phyloP scores from a whole-genome alignment of 495 filamentous ascomycete genomes.

The Collariella sp. region DNA sequence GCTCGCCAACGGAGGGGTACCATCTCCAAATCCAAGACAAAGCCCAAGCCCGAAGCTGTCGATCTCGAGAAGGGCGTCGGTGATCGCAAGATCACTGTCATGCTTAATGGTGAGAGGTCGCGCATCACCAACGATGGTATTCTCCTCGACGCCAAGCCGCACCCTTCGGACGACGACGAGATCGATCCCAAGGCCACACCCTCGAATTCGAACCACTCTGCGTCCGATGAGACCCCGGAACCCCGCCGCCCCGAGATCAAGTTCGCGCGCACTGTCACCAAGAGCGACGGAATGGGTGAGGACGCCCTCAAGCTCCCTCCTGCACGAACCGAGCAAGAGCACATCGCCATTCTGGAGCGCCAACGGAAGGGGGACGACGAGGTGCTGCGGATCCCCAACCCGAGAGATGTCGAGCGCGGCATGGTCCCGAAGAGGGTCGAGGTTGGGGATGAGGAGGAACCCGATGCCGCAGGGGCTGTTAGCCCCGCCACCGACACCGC shows the following conservation, averaged over 20 bases:
- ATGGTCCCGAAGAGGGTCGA: constrained; percentile 56
- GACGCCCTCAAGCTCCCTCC: constrained; percentile 40
- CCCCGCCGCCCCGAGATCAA: constrained; percentile 41
- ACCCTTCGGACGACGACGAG: constrained; percentile 6
- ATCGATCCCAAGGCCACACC: background rate
- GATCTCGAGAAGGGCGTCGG: constrained; percentile 60
- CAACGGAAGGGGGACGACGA: constrained; percentile 67
- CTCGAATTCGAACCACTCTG: background rate
- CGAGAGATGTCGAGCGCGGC: constrained; percentile 75
- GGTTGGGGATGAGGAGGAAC: constrained; percentile 34
- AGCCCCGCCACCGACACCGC: background rate
- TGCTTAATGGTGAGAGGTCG: constrained; percentile 45
- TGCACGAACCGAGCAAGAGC: constrained; percentile 56
- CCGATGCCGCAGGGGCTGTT: constrained; percentile 12
- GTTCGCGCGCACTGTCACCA: constrained; percentile 53
- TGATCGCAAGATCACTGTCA: constrained; percentile 62
- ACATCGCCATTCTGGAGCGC: constrained; percentile 78
- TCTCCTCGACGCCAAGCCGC: constrained; percentile 19
- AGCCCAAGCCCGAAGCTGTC: constrained; percentile 45
- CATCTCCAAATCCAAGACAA: constrained; percentile 44
- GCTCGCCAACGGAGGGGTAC: constrained; percentile 36
- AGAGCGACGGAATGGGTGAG: constrained; percentile 35
- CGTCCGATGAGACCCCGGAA: constrained; percentile 25
- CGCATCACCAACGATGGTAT: constrained; percentile 43
- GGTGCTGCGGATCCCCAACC: constrained; percentile 76